These are phyloP conservation scores for Phytomonas sp. DNA, from an alignment of 208 protist species.

Conservation along the genomic window DNA sequence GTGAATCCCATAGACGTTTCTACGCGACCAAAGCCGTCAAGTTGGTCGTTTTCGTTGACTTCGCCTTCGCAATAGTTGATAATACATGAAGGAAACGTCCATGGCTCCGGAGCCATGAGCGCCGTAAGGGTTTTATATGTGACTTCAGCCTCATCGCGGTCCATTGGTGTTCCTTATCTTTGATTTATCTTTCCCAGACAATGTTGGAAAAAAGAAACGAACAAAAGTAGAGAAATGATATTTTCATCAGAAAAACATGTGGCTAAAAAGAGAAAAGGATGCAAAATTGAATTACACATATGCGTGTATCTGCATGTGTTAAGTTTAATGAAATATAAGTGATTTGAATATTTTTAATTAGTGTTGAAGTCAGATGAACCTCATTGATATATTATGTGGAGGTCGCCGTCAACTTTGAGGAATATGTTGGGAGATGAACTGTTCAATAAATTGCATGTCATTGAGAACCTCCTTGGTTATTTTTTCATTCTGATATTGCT, in stretches of 20 bases:
- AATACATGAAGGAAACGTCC: conserved; percentile 23
- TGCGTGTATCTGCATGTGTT: not conserved
- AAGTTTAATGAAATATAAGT: conserved; percentile 1
- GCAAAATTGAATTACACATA: not conserved
- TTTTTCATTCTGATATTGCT: conserved; percentile 17
- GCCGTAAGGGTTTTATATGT: conserved; percentile 30
- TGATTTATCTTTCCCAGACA: not conserved
- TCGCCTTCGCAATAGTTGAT: conserved; percentile 20
- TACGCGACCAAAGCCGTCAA: conserved; percentile 15
- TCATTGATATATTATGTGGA: not conserved
- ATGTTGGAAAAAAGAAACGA: not conserved
- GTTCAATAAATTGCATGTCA: conserved; percentile 57
- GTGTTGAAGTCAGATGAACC: not conserved
- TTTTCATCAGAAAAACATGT: not conserved
- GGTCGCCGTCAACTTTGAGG: conserved; percentile 11
- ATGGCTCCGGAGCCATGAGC: conserved; percentile 5
- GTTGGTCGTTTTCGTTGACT: conserved; percentile 15
- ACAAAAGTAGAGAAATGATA: not conserved
- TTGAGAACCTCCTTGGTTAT: conserved; percentile 29
- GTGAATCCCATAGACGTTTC: conserved; percentile 52
- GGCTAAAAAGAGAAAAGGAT: not conserved
- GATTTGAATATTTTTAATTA: conserved; percentile 10
- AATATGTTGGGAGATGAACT: conserved; percentile 45
- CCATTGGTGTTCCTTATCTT: not conserved
- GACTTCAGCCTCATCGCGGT: conserved; percentile 14